phyloP scores from a whole-genome alignment of 164 flowering plant species.

The Nymphaea thermarum region DNA sequence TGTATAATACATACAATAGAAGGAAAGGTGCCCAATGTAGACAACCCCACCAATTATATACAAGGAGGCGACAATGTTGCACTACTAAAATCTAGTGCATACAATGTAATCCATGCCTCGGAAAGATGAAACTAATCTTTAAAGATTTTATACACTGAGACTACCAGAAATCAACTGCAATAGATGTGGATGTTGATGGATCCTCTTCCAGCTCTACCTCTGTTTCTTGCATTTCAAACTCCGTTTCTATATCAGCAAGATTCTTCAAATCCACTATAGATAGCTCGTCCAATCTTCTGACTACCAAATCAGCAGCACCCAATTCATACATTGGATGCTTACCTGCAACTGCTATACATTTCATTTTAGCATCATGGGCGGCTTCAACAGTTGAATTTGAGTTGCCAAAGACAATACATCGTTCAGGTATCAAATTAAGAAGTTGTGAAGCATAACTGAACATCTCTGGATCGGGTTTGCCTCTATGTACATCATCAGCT shows the following conservation, averaged over 20 bases:
- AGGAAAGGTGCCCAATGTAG: background rate
- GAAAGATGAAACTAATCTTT: background rate
- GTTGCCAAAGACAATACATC: slow-evolving; percentile 95
- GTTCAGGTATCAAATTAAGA: slow-evolving; percentile 66
- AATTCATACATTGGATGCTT: slow-evolving; percentile 92
- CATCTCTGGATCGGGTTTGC: slow-evolving; percentile 99
- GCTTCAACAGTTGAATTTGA: slow-evolving; percentile 91
- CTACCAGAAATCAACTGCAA: slow-evolving; percentile 39
- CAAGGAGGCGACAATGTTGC: background rate
- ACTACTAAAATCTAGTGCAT: background rate
- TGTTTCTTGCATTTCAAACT: slow-evolving; percentile 49
- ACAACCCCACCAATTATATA: background rate
- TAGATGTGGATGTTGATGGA: slow-evolving; percentile 21
- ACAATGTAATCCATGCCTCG: background rate
- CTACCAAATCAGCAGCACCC: slow-evolving; percentile 93
- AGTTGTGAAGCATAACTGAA: slow-evolving; percentile 80
- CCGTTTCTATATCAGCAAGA: slow-evolving; percentile 65
- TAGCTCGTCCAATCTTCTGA: slow-evolving; percentile 70
- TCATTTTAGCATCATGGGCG: slow-evolving; percentile 92
- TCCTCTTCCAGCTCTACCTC: slow-evolving; percentile 67
- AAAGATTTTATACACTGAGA: background rate
- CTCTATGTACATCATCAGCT: slow-evolving; percentile 88
- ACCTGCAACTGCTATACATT: slow-evolving; percentile 94
- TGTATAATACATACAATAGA: background rate
- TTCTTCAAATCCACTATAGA: slow-evolving; percentile 88